Evolutionary conservation across 345 rosid species (phyloP).

Genomic region (Raphanus sativus): DNA sequence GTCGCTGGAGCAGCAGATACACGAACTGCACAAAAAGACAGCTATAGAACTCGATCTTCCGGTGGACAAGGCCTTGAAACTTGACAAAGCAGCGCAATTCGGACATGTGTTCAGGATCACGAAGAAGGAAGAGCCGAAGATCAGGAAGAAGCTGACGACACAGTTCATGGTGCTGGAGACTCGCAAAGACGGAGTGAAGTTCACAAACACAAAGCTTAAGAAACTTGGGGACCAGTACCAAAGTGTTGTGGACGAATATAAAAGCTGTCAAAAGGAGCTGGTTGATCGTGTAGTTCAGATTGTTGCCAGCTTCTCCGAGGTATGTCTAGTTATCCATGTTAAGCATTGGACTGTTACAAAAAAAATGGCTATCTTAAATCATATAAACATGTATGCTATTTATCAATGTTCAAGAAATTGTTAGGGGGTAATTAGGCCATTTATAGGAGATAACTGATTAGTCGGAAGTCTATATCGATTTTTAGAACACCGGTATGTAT

Average conservation of each 20-base stretch:
- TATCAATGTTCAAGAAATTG: too few species aligned
- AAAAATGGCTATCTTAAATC: not conserved
- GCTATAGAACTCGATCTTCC: conserved; percentile 86
- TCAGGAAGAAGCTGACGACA: conserved; percentile 83
- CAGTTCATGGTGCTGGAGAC: conserved; percentile 94
- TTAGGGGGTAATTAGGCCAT: too few species aligned
- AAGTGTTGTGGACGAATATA: conserved; percentile 82
- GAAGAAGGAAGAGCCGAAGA: conserved; percentile 97
- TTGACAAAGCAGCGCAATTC: conserved; percentile 88
- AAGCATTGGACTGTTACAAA: not conserved
- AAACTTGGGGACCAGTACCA: conserved; percentile 89
- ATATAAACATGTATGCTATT: not conserved
- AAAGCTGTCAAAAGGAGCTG: conserved; percentile 70
- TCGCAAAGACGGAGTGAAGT: conserved; percentile 97
- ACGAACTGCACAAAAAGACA: conserved; percentile 76
- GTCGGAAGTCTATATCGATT: too few species aligned
- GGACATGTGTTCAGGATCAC: conserved; percentile 98
- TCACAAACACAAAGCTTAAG: conserved; percentile 91
- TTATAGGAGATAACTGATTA: too few species aligned
- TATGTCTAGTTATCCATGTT: conserved; percentile 25
- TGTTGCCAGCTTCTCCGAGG: conserved; percentile 87
- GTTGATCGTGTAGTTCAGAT: conserved; percentile 84
- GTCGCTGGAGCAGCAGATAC: conserved; percentile 72
- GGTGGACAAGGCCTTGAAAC: conserved; percentile 75
- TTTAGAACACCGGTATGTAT: too few species aligned